phyloP scores from a whole-genome alignment of 306 rosid genomes.

The Canavalia gladiata region DNA sequence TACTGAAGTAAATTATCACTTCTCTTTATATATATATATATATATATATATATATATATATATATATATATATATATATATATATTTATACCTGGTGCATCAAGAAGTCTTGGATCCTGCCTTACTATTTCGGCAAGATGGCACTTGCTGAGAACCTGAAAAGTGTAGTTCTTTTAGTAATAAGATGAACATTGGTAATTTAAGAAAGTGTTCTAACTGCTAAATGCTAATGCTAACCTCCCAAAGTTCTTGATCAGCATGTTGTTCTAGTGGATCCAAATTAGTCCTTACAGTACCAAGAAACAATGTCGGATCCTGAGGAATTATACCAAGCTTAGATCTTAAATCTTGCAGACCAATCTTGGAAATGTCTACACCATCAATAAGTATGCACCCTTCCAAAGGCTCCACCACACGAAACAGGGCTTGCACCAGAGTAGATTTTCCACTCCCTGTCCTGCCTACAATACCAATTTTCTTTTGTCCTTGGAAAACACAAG shows the following conservation, averaged over 20 bases:
- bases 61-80: too few species aligned
- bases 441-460: constrained; percentile 90
- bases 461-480: constrained; percentile 85
- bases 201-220: neutral
- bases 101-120: constrained; percentile 77
- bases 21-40: too few species aligned
- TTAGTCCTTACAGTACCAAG: constrained; percentile 79
- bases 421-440: constrained; percentile 85
- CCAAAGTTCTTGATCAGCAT: constrained; percentile 73
- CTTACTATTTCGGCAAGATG: constrained; percentile 72
- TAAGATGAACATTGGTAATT: constrained; percentile 9
- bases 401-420: constrained; percentile 79
- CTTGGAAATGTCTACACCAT: constrained; percentile 67
- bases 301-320: constrained; percentile 81
- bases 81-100: constrained; percentile 72
- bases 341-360: constrained; percentile 83
- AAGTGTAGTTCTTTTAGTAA: constrained; percentile 18
- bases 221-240: constrained; percentile 59
- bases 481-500: constrained; percentile 71
- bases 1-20: too few species aligned
- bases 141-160: constrained; percentile 82
- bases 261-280: constrained; percentile 75
- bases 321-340: constrained; percentile 78
- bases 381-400: constrained; percentile 67
- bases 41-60: neutral